Base-by-base conservation (phyloP, 2,329 filamentous ascomycete species). In the Lachnum nothofagi region DNA sequence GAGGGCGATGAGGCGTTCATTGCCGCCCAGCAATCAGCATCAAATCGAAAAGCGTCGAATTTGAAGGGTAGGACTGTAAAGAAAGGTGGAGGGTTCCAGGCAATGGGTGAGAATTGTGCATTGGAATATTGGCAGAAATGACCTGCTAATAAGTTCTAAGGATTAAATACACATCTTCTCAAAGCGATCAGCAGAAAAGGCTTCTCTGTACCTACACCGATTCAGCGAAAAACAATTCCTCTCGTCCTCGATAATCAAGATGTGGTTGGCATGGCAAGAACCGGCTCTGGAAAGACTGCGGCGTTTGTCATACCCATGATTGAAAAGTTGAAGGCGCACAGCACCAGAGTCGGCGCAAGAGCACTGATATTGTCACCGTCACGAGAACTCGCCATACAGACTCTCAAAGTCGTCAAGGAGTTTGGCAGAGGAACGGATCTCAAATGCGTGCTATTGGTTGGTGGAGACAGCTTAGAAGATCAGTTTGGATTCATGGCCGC, bases 281-380 rank as follows among this genome's bases (percentile, higher is more conserved):
- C 94, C n/a, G 93, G 93, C 66, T 97, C 91, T 17, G 93, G 93
- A 72, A 98, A 98, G 74, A 98, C 94, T 1, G 93, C 91, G 1
- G 93, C 93, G 19, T 98, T 98, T 68, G 90, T 97, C 22, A 94
- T 98, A 56, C 93, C 93, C 37, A 95, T 98, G 91, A 90, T 98
- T 53, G 89, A 98, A 72, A 87, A 85, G 57, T 74, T 98, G 53
- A 94, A 91, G 68, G 79, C 82, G 20, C 94, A 98, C 68, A 95
- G 87, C 64, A 83, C 84, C 24, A 85, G 86, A 62, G 84, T 97
- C 55, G 93, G 94, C 44, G 83, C 89, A 38, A 80, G 93, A 62
- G 93, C 85, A 10, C 74, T 98, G 51, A 86, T 98, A 54, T 70
- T 98, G 66, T 96, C 91, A 12, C 93, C 93, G 0, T 95, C 91